phyloP scores from a whole-genome alignment of 2,329 filamentous ascomycete species.

The Colletotrichum navitas region DNA sequence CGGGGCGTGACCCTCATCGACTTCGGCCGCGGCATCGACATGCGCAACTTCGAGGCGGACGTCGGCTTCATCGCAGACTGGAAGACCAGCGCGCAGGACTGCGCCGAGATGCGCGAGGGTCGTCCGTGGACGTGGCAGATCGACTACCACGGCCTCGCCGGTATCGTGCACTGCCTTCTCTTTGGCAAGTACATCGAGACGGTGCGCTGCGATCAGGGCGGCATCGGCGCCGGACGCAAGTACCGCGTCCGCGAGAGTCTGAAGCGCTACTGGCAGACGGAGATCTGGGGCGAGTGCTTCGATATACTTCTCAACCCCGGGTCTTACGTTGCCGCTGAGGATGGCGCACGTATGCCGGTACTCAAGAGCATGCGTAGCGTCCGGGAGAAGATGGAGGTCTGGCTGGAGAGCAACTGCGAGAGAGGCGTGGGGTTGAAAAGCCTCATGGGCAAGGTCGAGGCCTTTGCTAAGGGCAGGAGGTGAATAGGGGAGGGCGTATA shows the following conservation, averaged over 20 bases:
- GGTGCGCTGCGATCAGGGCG: constrained; percentile 65
- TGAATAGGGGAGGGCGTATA: constrained; percentile 30
- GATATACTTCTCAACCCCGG: constrained; percentile 88
- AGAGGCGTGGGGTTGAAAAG: constrained; percentile 81
- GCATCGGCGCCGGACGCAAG: constrained; percentile 71
- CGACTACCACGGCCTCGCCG: constrained; percentile 93
- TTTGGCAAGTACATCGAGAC: constrained; percentile 98
- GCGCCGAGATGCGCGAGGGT: constrained; percentile 93
- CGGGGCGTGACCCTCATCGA: constrained; percentile 92
- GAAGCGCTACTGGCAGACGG: constrained; percentile 97
- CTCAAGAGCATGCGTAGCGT: constrained; percentile 75
- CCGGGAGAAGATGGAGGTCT: constrained; percentile 84
- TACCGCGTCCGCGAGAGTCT: constrained; percentile 86
- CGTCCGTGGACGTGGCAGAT: constrained; percentile 98
- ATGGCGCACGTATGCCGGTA: constrained; percentile 77
- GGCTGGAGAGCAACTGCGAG: constrained; percentile 86
- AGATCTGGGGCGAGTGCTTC: constrained; percentile 88
- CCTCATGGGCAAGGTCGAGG: constrained; percentile 74
- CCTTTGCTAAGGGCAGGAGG: constrained; percentile 54
- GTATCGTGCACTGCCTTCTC: constrained; percentile 86
- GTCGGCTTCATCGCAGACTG: constrained; percentile 96
- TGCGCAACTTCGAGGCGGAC: constrained; percentile 81
- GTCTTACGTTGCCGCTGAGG: constrained; percentile 73
- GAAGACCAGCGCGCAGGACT: constrained; percentile 89
- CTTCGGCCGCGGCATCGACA: constrained; percentile 94